A percentile compares a stretch with the other conserved stretches of the same genome.
These are phyloP conservation scores for Nakazawaea anatomiae DNA, from an alignment of 805 yeast species.

Conservation along the genomic window DNA sequence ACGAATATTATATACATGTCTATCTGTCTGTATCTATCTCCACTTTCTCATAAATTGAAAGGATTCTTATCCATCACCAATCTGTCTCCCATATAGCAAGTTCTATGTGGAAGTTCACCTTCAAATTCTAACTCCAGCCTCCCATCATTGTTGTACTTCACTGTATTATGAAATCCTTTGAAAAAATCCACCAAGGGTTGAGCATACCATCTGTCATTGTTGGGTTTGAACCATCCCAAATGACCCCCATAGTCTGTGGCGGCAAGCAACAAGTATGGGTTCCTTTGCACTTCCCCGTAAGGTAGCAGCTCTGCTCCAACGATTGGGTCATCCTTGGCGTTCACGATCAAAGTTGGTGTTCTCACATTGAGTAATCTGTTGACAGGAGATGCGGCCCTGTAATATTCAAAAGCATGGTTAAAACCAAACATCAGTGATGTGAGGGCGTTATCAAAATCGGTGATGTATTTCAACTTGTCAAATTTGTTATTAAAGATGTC, in stretches of 20 bases:
- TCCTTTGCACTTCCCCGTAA: conserved; percentile 36
- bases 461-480: conserved; percentile 28
- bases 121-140: neutral
- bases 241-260: conserved; percentile 75
- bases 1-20: no score
- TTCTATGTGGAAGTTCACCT: neutral
- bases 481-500: conserved; percentile 16
- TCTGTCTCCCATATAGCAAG: neutral
- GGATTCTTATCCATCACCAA: neutral
- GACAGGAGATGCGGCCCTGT: conserved; percentile 54
- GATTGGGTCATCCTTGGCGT: conserved; percentile 72
- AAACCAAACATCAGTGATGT: conserved; percentile 67
- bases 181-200: conserved; percentile 43
- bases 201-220: conserved; percentile 63
- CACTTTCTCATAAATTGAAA: neutral
- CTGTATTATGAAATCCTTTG: conserved; percentile 21
- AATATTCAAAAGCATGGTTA: conserved; percentile 58
- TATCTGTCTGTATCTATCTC: no score
- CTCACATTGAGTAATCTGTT: conserved; percentile 43
- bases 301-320: conserved; percentile 53
- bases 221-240: conserved; percentile 65
- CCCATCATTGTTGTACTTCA: neutral
- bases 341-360: conserved; percentile 60
- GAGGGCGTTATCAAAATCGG: conserved; percentile 57
- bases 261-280: conserved; percentile 55